Evolutionary conservation across 495 filamentous ascomycete species (phyloP).

Genomic region (Penicillium salamii): DNA sequence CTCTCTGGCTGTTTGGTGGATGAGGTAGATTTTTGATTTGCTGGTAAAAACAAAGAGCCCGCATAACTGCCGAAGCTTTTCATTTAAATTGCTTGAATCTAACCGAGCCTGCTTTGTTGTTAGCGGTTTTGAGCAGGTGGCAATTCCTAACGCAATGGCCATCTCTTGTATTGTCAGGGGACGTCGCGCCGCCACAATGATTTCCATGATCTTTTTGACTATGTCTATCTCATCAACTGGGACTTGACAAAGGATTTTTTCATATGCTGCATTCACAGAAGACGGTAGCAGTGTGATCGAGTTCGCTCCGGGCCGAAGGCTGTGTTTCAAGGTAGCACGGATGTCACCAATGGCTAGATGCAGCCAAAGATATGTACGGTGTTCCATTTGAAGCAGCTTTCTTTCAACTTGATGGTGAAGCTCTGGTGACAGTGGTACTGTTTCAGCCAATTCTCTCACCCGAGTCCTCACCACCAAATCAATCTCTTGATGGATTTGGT

Average conservation of each 20-base stretch:
- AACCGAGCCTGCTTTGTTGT: conserved; percentile 25
- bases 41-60: conserved; percentile 38
- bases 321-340: conserved; percentile 8
- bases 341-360: conserved; percentile 24
- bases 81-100: conserved; percentile 8
- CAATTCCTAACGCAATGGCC: conserved; percentile 35
- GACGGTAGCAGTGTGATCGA: conserved; percentile 15
- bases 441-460: not conserved
- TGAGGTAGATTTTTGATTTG: conserved; percentile 33
- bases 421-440: conserved; percentile 5
- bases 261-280: conserved; percentile 25
- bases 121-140: too few relatives aligned
- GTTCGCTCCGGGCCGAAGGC: too few relatives aligned
- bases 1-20: conserved; percentile 34
- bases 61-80: conserved; percentile 31
- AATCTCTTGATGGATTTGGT: not conserved
- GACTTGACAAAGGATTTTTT: conserved; percentile 25
- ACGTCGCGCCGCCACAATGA: conserved; percentile 31
- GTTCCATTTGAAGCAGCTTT: not conserved
- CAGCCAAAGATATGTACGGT: conserved; percentile 41
- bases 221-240: conserved; percentile 1
- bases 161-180: conserved; percentile 36
- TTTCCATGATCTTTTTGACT: conserved; percentile 33
- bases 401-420: conserved; percentile 9
- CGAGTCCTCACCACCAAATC: not conserved